Conservation (phyloP, 257 asterid genomes). For the Penstemon barbatus region DNA sequence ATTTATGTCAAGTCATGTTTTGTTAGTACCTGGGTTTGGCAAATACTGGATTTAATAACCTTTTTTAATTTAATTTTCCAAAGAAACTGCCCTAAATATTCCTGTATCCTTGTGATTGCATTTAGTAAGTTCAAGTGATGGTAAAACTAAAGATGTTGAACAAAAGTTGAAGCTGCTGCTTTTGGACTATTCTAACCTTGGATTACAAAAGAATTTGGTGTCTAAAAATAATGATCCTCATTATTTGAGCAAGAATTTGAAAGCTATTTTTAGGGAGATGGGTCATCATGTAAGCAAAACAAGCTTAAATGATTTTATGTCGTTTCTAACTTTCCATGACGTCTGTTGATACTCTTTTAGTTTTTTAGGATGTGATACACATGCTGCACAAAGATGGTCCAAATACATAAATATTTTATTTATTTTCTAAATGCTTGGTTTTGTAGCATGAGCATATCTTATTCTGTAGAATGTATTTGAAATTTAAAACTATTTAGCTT, state of each 20-base stretch:
- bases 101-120: conserved; percentile 7
- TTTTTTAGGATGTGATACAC: background rate
- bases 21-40: background rate
- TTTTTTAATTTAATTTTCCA: conserved; percentile 14
- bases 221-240: background rate
- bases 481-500: too few relatives aligned
- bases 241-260: background rate
- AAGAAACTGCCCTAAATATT: conserved; percentile 5
- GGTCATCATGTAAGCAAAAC: too few relatives aligned
- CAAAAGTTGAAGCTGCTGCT: background rate
- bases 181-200: too few relatives aligned
- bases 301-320: too few relatives aligned
- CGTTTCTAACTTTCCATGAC: too few relatives aligned
- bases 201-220: background rate
- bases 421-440: background rate
- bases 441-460: conserved; percentile 4
- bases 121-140: conserved; percentile 6
- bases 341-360: background rate
- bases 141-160: background rate
- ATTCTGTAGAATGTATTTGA: background rate
- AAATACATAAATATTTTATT: background rate
- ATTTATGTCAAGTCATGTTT: conserved; percentile 8
- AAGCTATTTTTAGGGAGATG: too few relatives aligned
- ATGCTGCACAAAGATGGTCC: background rate
- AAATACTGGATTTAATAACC: conserved; percentile 7